Conservation (phyloP, 352 stramenopile genomes). For the Globisporangium sylvaticum region DNA sequence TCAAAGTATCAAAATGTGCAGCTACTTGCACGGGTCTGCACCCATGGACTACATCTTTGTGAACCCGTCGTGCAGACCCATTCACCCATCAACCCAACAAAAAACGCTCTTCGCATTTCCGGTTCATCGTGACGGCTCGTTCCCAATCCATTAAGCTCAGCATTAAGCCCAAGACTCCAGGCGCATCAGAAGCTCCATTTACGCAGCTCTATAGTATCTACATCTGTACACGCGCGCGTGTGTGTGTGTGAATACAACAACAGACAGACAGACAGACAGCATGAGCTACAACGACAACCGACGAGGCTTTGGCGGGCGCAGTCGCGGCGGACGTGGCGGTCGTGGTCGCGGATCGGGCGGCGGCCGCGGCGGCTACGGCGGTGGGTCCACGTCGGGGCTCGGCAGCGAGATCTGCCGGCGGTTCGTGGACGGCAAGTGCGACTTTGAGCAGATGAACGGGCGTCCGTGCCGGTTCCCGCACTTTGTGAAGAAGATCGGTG, state of each 20-base stretch:
- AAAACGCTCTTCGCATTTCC: not conserved
- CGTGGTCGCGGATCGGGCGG: slow-evolving; percentile 32
- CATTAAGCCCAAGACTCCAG: not conserved
- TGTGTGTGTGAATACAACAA: not conserved
- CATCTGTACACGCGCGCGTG: not conserved
- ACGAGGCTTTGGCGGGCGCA: slow-evolving; percentile 60
- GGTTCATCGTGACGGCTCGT: slow-evolving; percentile 5
- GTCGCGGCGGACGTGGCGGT: slow-evolving; percentile 31
- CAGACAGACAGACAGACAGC: not conserved
- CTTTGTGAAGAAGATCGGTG: slow-evolving; percentile 82
- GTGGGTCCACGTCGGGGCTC: slow-evolving; percentile 27
- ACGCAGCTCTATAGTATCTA: not conserved
- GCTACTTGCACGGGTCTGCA: not conserved
- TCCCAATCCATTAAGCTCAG: not conserved
- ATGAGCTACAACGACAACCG: slow-evolving; percentile 71
- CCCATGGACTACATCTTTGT: not conserved
- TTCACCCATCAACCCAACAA: not conserved
- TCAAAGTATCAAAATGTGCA: not conserved
- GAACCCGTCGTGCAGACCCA: not conserved
- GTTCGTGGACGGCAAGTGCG: slow-evolving; percentile 68
- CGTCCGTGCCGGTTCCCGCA: slow-evolving; percentile 73
- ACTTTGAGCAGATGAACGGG: slow-evolving; percentile 39
- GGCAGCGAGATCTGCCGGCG: slow-evolving; percentile 61
- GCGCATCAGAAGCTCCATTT: not conserved
- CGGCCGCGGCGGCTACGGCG: slow-evolving; percentile 27